These are phyloP conservation scores for Fonsecaea monophora DNA, from an alignment of 2,329 filamentous ascomycete species.

Conservation along the genomic window DNA sequence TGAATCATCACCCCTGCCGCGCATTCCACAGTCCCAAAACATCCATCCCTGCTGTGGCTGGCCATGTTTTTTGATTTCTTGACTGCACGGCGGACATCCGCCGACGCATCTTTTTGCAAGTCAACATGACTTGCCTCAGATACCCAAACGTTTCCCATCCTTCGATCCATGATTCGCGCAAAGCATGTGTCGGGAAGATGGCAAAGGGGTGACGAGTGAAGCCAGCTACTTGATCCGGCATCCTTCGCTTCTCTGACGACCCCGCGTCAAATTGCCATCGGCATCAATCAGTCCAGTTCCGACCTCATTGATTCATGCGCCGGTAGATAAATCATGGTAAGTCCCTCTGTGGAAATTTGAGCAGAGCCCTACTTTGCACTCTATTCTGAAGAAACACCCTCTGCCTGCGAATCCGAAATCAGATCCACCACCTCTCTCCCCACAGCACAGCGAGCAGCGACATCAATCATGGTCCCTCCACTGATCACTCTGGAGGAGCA, in stretches of 20 bases:
- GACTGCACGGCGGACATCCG: background rate
- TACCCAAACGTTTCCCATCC: background rate
- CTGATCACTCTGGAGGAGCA: slow-evolving; percentile 39
- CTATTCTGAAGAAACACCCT: background rate
- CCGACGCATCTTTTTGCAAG: background rate
- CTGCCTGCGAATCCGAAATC: background rate
- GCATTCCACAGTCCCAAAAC: too few species aligned
- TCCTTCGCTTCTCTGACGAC: background rate
- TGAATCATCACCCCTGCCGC: too few species aligned
- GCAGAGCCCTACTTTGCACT: background rate
- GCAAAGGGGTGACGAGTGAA: background rate
- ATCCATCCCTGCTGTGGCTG: background rate
- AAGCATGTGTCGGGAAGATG: background rate
- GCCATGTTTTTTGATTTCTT: background rate
- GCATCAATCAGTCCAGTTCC: background rate
- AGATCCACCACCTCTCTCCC: background rate
- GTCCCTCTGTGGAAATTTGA: background rate
- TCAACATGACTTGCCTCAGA: too few species aligned
- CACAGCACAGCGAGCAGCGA: too few species aligned
- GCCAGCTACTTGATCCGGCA: slow-evolving; percentile 3
- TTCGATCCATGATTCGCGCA: background rate
- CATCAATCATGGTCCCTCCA: slow-evolving; percentile 28
- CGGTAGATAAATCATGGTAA: background rate
- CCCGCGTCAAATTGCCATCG: background rate
- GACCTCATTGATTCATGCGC: background rate